Evolutionary conservation across 2,329 filamentous ascomycete species (phyloP), one percentile per base, ranked within the genome.

Genomic region (Cytospora leucostoma): DNA sequence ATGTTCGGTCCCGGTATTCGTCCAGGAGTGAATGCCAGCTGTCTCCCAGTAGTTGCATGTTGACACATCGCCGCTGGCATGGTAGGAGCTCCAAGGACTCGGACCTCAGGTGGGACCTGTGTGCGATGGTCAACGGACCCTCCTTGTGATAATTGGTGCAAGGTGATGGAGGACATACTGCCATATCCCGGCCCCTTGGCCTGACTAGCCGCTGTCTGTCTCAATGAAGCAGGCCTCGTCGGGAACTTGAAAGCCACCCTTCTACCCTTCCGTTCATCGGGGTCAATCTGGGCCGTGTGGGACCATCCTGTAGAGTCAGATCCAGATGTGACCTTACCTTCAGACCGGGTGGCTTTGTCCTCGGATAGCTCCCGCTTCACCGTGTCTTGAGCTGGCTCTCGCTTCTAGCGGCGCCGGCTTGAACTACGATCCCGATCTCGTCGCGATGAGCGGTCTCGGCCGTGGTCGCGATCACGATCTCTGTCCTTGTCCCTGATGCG

Each of bases 401-500:
- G 64, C 40, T 61, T 19, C 64, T 66, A 66, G 59, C 64, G 63
- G 38, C 65, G 65, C 51, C 64, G 65, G 53, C 65, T 66, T 6
- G 54, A 60, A 38, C 60, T 63, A 34, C 61, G 65, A 32, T 67
- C 65, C 38, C 65, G 58, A 40, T 60, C 63, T 27, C 63, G 63
- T 37, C 60, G 55, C 15, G 55, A 38, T 21, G 56, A 62, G 40
- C 55, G 67, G 37, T 75, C 73, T 4, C 74, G 67, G 40, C 73
- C 69, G 15, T 70, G 65, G n/a, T 75, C 75, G 1, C 68, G 53
- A n/a, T 71, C 68, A 1, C 71, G 69, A 19, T 76, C 71, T 51
- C 70, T 62, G 8, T 70, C 70, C 15, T 74, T 70, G 11, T 72
- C 72, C 13, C 74, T 68, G n/a, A 75, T 74, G 17, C 74, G 62